A percentile compares a stretch with the other conserved stretches of the same genome.
Evolutionary conservation across 306 rosid genomes (phyloP).

Genomic region (Biancaea sappan): DNA sequence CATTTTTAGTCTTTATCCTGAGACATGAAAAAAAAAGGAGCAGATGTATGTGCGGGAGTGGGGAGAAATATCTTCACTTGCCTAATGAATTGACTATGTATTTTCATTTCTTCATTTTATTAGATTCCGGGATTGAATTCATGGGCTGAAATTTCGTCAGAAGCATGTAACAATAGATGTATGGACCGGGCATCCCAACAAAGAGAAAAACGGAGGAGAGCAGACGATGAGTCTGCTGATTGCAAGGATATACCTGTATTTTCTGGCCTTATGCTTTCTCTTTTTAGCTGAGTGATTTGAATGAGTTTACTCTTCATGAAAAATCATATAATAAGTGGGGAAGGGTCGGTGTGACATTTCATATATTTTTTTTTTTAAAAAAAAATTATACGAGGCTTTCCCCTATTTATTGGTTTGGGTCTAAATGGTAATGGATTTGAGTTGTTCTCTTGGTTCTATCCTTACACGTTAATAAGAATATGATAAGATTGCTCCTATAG

Average conservation of each 20-base stretch:
- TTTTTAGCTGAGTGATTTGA: constrained; percentile 4
- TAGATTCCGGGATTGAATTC: constrained; percentile 84
- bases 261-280: constrained; percentile 16
- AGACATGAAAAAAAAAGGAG: not conserved
- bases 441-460: not conserved
- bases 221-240: constrained; percentile 50
- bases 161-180: constrained; percentile 27
- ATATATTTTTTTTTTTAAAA: no score
- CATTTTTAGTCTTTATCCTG: constrained; percentile 1
- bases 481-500: not conserved
- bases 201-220: constrained; percentile 69
- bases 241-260: constrained; percentile 40
- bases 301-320: not conserved
- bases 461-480: not conserved
- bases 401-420: not conserved
- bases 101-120: not conserved
- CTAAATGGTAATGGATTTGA: not conserved
- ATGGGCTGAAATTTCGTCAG: constrained; percentile 62
- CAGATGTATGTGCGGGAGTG: not conserved
- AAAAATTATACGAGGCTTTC: not conserved
- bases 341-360: not conserved
- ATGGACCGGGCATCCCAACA: constrained; percentile 52
- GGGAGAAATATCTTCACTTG: not conserved
- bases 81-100: not conserved
- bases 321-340: not conserved